Conservation (phyloP, 139 green algal species). For the Limnomonas spitsbergensis region DNA sequence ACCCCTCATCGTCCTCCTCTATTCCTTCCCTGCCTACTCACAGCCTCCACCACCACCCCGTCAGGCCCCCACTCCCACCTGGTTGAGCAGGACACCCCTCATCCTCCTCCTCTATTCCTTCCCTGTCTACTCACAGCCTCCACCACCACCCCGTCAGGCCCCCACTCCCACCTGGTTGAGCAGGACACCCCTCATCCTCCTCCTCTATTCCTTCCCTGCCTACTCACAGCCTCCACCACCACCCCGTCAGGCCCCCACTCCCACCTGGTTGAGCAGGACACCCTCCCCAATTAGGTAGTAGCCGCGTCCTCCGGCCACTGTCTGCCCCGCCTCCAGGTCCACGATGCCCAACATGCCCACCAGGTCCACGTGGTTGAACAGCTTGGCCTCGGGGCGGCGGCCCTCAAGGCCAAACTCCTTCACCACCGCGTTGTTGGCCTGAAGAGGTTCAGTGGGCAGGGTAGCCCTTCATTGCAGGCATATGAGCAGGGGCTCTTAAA, state of each 20-base stretch:
- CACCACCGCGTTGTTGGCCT: constrained; percentile 90
- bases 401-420: constrained; percentile 66
- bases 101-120: no score
- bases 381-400: constrained; percentile 53
- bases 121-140: no score
- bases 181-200: constrained; percentile 87
- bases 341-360: constrained; percentile 66
- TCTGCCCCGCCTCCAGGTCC: constrained; percentile 81
- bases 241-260: no score
- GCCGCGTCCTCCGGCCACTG: constrained; percentile 76
- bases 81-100: no score
- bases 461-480: neutral
- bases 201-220: no score
- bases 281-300: constrained; percentile 93
- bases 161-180: constrained; percentile 99
- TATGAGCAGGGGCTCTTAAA: no score
- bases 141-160: no score
- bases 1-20: no score
- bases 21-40: no score
- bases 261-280: constrained; percentile 96
- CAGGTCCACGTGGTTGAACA: constrained; percentile 95
- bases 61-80: no score
- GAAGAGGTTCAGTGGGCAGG: neutral
- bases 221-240: no score
- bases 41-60: no score